Percentiles rank a stretch among this genome's conserved stretches.
These are phyloP conservation scores for Angomonas deanei DNA, from an alignment of 208 protist genomes.

Conservation along the genomic window DNA sequence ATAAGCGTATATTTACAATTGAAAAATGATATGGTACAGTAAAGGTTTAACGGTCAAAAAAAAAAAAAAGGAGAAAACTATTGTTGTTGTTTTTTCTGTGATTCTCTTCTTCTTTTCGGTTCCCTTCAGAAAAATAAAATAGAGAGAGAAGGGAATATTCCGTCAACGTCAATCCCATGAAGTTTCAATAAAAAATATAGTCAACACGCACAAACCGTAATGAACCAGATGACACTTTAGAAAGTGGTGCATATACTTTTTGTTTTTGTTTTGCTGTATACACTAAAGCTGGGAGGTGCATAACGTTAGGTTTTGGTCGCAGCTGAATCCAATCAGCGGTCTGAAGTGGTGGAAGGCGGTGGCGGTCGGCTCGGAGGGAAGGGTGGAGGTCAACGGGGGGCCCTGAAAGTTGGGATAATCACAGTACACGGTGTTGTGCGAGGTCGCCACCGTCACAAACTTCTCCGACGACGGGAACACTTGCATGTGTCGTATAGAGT, in stretches of 20 bases:
- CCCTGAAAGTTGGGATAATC: not conserved
- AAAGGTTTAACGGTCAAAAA: too few species aligned
- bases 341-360: constrained; percentile 25
- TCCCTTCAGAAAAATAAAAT: too few species aligned
- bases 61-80: constrained; percentile 5
- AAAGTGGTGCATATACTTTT: too few species aligned
- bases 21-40: constrained; percentile 11
- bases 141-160: not conserved
- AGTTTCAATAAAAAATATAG: too few species aligned
- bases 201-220: too few species aligned
- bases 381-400: not conserved
- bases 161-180: too few species aligned
- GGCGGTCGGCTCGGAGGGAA: not conserved
- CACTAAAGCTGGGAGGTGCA: not conserved
- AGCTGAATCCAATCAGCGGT: constrained; percentile 22
- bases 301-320: constrained; percentile 13
- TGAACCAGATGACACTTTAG: not conserved
- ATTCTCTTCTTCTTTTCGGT: not conserved
- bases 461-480: not conserved
- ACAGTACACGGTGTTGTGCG: not conserved
- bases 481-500: not conserved
- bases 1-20: not conserved
- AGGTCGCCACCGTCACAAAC: not conserved
- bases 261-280: too few species aligned
- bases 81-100: not conserved